Conservation (phyloP, 192 early-diverging fungal species). For the Coemansia aciculifera region DNA sequence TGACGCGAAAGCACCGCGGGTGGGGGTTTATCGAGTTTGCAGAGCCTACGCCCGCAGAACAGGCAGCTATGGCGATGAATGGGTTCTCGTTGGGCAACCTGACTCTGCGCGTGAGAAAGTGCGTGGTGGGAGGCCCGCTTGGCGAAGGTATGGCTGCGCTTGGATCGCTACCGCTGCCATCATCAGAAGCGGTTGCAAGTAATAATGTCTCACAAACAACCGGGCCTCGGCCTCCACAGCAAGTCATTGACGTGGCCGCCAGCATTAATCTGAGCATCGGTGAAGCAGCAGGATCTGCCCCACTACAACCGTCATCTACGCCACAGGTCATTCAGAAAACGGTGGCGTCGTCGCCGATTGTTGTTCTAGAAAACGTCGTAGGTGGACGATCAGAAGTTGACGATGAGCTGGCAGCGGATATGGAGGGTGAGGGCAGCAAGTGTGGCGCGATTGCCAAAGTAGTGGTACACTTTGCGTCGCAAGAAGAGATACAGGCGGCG, state of each 20-base stretch:
- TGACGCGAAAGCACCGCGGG: slow-evolving; percentile 70
- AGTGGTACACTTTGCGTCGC: slow-evolving; percentile 58
- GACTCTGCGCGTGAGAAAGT: slow-evolving; percentile 64
- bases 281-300: not conserved
- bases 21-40: slow-evolving; percentile 88
- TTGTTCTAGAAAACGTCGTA: slow-evolving; percentile 70
- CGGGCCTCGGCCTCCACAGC: slow-evolving; percentile 27
- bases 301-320: not conserved
- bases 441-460: slow-evolving; percentile 73
- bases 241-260: slow-evolving; percentile 41
- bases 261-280: slow-evolving; percentile 41
- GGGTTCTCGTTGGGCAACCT: slow-evolving; percentile 75
- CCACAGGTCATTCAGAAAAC: slow-evolving; percentile 9
- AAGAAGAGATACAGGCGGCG: slow-evolving; percentile 20
- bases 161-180: slow-evolving; percentile 53
- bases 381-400: slow-evolving; percentile 74
- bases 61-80: slow-evolving; percentile 70
- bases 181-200: slow-evolving; percentile 7
- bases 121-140: slow-evolving; percentile 77
- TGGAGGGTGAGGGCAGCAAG: slow-evolving; percentile 79
- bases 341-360: slow-evolving; percentile 44
- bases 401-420: slow-evolving; percentile 79
- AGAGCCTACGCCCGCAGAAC: slow-evolving; percentile 58
- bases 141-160: slow-evolving; percentile 78
- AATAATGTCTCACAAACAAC: not conserved